A percentile compares a stretch with the other conserved stretches of the same genome.
These are phyloP conservation scores for Sphagnurus paluster DNA, from an alignment of 1,284 basidiomycete genomes.

Conservation along the genomic window DNA sequence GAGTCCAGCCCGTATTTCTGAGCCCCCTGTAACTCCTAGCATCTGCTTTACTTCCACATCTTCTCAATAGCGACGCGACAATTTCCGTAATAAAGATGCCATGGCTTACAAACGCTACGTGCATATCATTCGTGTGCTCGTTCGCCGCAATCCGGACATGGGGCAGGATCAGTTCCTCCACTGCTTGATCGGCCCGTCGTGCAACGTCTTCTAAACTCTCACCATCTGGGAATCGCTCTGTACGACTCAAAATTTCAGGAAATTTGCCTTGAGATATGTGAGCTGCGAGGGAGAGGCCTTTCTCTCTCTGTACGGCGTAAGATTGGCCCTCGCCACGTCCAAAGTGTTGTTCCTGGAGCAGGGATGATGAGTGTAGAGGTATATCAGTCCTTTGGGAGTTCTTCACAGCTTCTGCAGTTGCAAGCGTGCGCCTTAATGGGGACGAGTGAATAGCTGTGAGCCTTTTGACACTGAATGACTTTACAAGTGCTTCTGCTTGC, in stretches of 20 bases:
- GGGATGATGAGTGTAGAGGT: slow-evolving; percentile 48
- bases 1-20: slow-evolving; percentile 72
- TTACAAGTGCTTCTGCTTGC: slow-evolving; percentile 83
- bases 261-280: slow-evolving; percentile 54
- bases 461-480: slow-evolving; percentile 54
- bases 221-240: slow-evolving; percentile 67
- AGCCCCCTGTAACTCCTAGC: slow-evolving; percentile 49
- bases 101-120: slow-evolving; percentile 79
- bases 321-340: slow-evolving; percentile 73
- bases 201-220: slow-evolving; percentile 75
- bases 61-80: slow-evolving; percentile 48
- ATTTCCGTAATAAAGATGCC: slow-evolving; percentile 76
- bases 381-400: slow-evolving; percentile 44
- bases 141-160: slow-evolving; percentile 46
- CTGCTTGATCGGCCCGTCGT: slow-evolving; percentile 55
- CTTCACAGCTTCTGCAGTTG: slow-evolving; percentile 67
- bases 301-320: slow-evolving; percentile 37
- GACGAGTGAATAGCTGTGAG: slow-evolving; percentile 79
- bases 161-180: slow-evolving; percentile 63
- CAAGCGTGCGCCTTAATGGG: slow-evolving; percentile 74
- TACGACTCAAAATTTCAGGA: slow-evolving; percentile 47
- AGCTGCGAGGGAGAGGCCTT: slow-evolving; percentile 43
- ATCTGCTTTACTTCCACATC: slow-evolving; percentile 30
- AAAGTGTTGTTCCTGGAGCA: slow-evolving; percentile 69
- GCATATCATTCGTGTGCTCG: slow-evolving; percentile 38